A percentile compares a stretch with the other conserved stretches of the same genome.
phyloP scores from a whole-genome alignment of 495 filamentous ascomycete species.

The Penicillium longicatenatum region DNA sequence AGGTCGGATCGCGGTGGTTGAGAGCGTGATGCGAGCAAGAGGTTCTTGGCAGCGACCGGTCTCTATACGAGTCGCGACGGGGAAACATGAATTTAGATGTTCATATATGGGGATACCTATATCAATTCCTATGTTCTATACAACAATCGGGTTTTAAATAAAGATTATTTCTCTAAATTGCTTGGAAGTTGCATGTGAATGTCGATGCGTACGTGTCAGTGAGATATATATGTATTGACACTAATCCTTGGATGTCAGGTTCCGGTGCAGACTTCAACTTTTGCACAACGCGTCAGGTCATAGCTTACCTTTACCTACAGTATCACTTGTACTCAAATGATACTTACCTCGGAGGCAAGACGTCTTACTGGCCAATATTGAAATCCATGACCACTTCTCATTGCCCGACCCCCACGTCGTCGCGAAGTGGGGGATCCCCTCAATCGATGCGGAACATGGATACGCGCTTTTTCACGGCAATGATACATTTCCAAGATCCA shows the following conservation, averaged over 20 bases:
- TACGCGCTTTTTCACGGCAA: neutral
- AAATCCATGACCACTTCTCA: neutral
- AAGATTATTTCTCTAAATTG: too few relatives aligned
- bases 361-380: neutral
- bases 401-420: conserved; percentile 2
- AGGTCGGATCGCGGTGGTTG: conserved; percentile 7
- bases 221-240: too few relatives aligned
- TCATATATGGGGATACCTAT: neutral
- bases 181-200: too few relatives aligned
- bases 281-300: neutral
- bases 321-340: too few relatives aligned
- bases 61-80: neutral
- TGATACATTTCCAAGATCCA: neutral
- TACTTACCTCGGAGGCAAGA: neutral
- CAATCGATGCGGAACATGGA: neutral
- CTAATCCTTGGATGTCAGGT: too few relatives aligned
- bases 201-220: too few relatives aligned
- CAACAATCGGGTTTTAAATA: neutral
- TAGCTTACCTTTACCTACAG: too few relatives aligned
- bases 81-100: neutral
- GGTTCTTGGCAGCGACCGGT: conserved; percentile 12
- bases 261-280: too few relatives aligned
- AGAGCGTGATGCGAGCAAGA: conserved; percentile 9
- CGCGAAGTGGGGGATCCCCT: neutral
- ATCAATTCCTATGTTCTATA: neutral